Evolutionary conservation across 2,329 filamentous ascomycete species (phyloP).

Genomic region (Lecanicillium sp.): DNA sequence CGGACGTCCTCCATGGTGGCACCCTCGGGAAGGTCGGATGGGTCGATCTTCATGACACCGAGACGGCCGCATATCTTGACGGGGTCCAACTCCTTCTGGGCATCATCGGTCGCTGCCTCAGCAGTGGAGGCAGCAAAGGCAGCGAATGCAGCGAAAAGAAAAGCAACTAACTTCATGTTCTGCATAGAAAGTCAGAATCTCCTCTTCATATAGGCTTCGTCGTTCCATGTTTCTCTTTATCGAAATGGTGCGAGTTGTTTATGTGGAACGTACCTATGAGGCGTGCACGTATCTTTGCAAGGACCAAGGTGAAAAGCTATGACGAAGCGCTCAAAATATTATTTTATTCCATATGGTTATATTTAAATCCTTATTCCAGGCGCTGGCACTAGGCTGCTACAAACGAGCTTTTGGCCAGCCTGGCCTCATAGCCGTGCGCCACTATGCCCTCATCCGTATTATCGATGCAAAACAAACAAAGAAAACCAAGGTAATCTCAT

Average conservation of each 20-base stretch:
- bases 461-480: not conserved
- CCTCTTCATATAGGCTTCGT: too few relatives aligned
- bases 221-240: too few relatives aligned
- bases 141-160: not conserved
- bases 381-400: not conserved
- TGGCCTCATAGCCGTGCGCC: not conserved
- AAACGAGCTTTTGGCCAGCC: not conserved
- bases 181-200: not conserved
- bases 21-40: not conserved
- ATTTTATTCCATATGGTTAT: not conserved
- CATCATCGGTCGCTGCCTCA: not conserved
- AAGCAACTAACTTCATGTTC: not conserved
- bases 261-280: too few relatives aligned
- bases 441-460: not conserved
- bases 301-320: too few relatives aligned
- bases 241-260: too few relatives aligned
- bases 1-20: not conserved
- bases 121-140: too few relatives aligned
- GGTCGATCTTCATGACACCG: not conserved
- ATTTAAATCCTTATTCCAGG: too few relatives aligned
- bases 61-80: not conserved
- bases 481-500: not conserved
- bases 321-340: too few relatives aligned
- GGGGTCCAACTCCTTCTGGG: not conserved
- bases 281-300: too few relatives aligned